Conservation (phyloP, 1,284 basidiomycete species). For the Trichosporon ovoides region DNA sequence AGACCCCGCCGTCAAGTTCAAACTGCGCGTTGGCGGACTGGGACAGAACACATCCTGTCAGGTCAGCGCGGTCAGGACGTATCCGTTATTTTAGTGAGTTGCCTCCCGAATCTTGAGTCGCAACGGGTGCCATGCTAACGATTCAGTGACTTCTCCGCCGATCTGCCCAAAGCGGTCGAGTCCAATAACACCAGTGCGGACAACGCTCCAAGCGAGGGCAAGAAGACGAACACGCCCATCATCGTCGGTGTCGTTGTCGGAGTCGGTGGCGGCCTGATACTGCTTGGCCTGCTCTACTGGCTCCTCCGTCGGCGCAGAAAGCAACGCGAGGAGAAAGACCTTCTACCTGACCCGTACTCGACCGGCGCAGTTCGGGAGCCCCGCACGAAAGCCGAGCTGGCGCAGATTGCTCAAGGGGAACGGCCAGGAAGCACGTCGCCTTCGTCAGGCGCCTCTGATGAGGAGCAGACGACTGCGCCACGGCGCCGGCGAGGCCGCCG, state of each 20-base stretch:
- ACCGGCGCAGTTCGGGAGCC: no score
- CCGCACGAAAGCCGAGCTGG: no score
- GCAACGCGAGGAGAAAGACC: background rate
- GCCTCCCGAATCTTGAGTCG: no score
- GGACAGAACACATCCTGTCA: background rate
- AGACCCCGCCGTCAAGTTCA: background rate
- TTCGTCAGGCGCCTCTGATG: background rate
- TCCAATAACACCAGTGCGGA: background rate
- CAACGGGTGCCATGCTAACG: background rate
- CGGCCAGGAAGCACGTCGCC: background rate
- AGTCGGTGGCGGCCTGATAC: background rate
- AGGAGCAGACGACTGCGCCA: background rate
- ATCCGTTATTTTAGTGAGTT: background rate
- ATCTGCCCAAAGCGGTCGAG: background rate
- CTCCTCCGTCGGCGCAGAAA: background rate
- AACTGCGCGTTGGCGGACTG: background rate
- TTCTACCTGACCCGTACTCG: background rate
- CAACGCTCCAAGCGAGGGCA: background rate
- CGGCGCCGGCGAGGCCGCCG: background rate
- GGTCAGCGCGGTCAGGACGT: background rate
- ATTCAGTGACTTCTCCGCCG: background rate
- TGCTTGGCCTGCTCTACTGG: background rate
- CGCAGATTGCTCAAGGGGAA: no score
- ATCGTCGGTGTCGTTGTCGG: background rate
- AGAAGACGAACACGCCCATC: background rate